Evolutionary conservation across 23 red algal genomes (phyloP).

Genomic region (Gracilaria domingensis): DNA sequence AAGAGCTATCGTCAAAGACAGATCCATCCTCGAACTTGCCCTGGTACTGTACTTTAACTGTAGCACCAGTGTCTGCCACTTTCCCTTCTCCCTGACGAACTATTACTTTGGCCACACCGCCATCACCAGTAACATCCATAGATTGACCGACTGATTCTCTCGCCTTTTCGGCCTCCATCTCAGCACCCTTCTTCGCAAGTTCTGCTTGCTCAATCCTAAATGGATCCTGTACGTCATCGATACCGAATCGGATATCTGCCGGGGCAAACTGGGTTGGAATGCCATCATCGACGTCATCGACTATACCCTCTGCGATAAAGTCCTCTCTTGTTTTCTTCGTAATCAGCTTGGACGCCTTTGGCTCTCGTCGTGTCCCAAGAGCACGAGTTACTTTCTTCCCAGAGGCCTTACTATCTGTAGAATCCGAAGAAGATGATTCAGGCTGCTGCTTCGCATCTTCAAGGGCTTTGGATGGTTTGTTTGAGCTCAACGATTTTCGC

Average conservation of each 20-base stretch:
- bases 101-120: constrained; percentile 38
- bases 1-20: constrained; percentile 79
- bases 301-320: constrained; percentile 61
- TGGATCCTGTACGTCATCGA: constrained; percentile 68
- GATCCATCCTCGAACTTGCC: constrained; percentile 68
- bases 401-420: not conserved
- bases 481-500: not conserved
- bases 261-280: constrained; percentile 4
- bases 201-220: constrained; percentile 57
- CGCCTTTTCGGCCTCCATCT: constrained; percentile 41
- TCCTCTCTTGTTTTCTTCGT: constrained; percentile 55
- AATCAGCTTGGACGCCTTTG: not conserved
- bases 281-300: constrained; percentile 40
- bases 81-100: constrained; percentile 33
- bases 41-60: constrained; percentile 83
- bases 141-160: constrained; percentile 1
- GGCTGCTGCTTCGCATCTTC: not conserved
- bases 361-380: constrained; percentile 30
- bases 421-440: not conserved
- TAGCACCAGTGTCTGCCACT: constrained; percentile 29
- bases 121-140: constrained; percentile 63
- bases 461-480: not conserved
- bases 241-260: constrained; percentile 73
- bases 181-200: constrained; percentile 1
- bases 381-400: constrained; percentile 29